These are phyloP conservation scores for Boechera retrofracta DNA, from an alignment of 345 rosid species.

Conservation along the genomic window DNA sequence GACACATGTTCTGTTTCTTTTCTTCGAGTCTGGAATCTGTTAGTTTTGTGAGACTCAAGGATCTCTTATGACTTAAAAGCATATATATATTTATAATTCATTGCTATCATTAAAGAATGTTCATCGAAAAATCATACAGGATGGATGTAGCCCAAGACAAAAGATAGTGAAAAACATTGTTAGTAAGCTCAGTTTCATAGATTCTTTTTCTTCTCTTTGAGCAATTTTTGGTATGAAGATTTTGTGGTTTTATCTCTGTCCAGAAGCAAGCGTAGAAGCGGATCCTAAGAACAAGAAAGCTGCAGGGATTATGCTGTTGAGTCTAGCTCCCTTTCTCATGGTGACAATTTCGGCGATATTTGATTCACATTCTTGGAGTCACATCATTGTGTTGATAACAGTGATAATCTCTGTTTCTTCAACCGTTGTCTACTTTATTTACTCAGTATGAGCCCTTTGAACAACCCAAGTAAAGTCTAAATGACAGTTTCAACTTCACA, in stretches of 20 bases:
- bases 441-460: constrained; percentile 20
- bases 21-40: neutral
- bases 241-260: neutral
- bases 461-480: neutral
- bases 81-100: neutral
- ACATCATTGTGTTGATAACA: constrained; percentile 24
- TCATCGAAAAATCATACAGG: neutral
- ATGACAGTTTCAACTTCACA: neutral
- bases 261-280: constrained; percentile 20
- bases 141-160: constrained; percentile 5
- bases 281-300: constrained; percentile 37
- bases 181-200: constrained; percentile 21
- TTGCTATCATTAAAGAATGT: neutral
- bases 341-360: constrained; percentile 17
- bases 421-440: constrained; percentile 33
- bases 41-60: neutral
- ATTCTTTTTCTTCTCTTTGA: neutral
- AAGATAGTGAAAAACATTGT: constrained; percentile 13
- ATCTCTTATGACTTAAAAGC: neutral
- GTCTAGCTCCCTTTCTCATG: constrained; percentile 34
- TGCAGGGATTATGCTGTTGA: constrained; percentile 35
- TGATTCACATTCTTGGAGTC: constrained; percentile 28
- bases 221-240: neutral
- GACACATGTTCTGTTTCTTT: neutral
- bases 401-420: constrained; percentile 28